Evolutionary conservation across 2,329 filamentous ascomycete species (phyloP).

Genomic region (Penicillium concentricum): DNA sequence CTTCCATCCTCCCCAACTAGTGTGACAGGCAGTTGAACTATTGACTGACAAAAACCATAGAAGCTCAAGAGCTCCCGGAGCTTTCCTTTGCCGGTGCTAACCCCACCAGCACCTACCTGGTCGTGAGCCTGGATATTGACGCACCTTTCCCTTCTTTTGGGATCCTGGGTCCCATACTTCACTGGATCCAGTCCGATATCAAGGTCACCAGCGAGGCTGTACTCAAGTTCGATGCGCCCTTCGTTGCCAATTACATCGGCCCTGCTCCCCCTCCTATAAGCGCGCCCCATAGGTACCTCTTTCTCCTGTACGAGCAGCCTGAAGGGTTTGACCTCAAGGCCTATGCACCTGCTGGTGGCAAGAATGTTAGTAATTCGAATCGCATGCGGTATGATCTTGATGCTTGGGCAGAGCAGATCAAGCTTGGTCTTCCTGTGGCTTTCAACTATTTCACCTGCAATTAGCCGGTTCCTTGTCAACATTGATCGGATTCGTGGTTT

Average conservation of each 20-base stretch:
- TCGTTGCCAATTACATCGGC: slow-evolving; percentile 42
- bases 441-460: slow-evolving; percentile 41
- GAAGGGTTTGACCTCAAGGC: slow-evolving; percentile 35
- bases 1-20: background rate
- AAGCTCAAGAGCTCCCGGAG: slow-evolving; percentile 22
- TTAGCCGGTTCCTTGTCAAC: slow-evolving; percentile 5
- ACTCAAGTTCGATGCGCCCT: slow-evolving; percentile 20
- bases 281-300: slow-evolving; percentile 51
- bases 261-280: slow-evolving; percentile 50
- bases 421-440: slow-evolving; percentile 36
- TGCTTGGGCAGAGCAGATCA: slow-evolving; percentile 37
- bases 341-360: slow-evolving; percentile 36
- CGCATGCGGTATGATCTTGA: slow-evolving; percentile 49
- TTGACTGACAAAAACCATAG: slow-evolving; percentile 6
- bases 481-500: background rate
- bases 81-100: slow-evolving; percentile 18
- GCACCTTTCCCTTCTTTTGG: slow-evolving; percentile 31
- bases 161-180: slow-evolving; percentile 30
- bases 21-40: background rate
- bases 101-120: slow-evolving; percentile 24
- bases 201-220: slow-evolving; percentile 9
- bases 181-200: slow-evolving; percentile 34
- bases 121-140: slow-evolving; percentile 31
- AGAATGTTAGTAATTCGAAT: slow-evolving; percentile 34
- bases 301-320: slow-evolving; percentile 52